Evolutionary conservation across 257 asterid genomes (phyloP), one percentile per base, ranked within the genome.

Genomic region (Ligustrum vulgare): DNA sequence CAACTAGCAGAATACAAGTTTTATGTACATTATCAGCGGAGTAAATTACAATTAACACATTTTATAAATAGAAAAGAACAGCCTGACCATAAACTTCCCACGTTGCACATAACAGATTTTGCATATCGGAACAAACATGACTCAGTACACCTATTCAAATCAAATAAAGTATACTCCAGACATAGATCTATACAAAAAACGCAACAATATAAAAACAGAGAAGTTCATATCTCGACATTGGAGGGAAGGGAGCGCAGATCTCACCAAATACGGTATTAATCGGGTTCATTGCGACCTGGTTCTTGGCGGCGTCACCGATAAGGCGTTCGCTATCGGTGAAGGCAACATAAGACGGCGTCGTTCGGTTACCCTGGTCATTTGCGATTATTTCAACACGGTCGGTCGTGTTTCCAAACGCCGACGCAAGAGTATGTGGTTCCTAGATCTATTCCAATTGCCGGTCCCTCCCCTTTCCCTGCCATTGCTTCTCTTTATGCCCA

Each of bases 281-380:
- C 56, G 94, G 94, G 84, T 90, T 92, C 97, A 90, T 92, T 47
- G 97, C 97, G 20, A 90, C 97, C 89, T 92, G 97, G 58, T 92
- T 92, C 91, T 90, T 92, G 3, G 97, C 97, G n/a, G 97, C 96
- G n/a, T 92, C 97, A 20, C 97, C 97, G 34, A 92, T 90, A 33
- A 92, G 94, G 69, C 97, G 71, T 80, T 90, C 97, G 1, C 93
- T 58, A 25, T 92, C 97, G 12, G 96, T 92, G 73, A 92, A 92
- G 2, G 76, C 97, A 16, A 92, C 97, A 39, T 90, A 92, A 0
- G 96, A 90, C 67, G 96, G 96, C 36, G 97, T 92, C 7, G 97
- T 92, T 45, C 97, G 70, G 88, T 92, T 92, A 2, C 97, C 97
- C 82, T 92, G 97, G 75, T 92, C 97, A 70, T 92, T 92, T 66